Evolutionary conservation across 2,329 filamentous ascomycete genomes (phyloP), one percentile per base, ranked within the genome.

Genomic region (Fusarium sp.): DNA sequence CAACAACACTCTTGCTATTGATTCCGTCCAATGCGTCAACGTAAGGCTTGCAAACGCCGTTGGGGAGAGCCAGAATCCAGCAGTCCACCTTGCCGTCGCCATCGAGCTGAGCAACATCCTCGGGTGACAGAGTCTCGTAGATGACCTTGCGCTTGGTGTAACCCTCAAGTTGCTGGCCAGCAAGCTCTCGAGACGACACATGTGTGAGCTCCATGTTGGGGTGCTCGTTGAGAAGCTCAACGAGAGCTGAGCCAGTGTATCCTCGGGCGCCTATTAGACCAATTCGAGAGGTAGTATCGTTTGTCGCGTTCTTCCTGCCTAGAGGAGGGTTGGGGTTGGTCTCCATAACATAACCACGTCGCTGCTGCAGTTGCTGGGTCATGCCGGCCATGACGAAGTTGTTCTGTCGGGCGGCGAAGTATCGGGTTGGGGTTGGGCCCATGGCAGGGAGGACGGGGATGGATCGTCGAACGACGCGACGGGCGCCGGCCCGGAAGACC

Each of bases 21-120:
- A 85, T 83, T 61, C 78, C 74, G 11, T 77, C 77, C 54, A 98
- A 88, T 9, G 95, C 95, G 69, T 98, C 93, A 11, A 98, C 91
- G 72, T 91, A 99, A 1, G 96, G 94, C 82, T 94, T 92, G 88
- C 93, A 97, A 50, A 97, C 93, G 65, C 93, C 92, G 76, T 98
- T 99, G 44, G 95, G 96, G 31, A 98, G 88, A 36, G 96, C 96
- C 92, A 98, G 96, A 44, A 98, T 92, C 94, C 94, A 98, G 82
- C 92, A 96, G 82, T 98, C 95, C 50, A 98, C 90, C 75, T 94
- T 88, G 52, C 92, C 92, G 33, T 91, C 89, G 77, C 92, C 90
- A 67, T 96, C 92, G 88, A 98, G 34, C 60, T 89, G 86, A 67
- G 89, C 89, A 13, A 97, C 90, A 72, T 98, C 95, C 70, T 98